Conservation (phyloP, 1,139 yeast genomes). For the Kodamaea arcana region DNA sequence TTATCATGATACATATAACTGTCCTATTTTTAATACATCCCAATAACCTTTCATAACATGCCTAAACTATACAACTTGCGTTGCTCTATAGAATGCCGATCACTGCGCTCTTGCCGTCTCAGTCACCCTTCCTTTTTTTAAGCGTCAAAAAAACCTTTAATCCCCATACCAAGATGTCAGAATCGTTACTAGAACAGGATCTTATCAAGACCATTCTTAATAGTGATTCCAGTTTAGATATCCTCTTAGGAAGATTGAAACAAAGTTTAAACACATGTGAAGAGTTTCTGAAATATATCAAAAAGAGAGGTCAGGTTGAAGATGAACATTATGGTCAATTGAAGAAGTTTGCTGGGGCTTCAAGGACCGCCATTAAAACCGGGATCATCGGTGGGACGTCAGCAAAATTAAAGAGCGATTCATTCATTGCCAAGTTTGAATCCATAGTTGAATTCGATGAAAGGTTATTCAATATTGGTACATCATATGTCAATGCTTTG, state of each 20-base stretch:
- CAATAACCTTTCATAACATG: no score
- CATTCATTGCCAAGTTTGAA: slow-evolving; percentile 64
- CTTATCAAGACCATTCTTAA: slow-evolving; percentile 29
- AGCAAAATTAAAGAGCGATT: slow-evolving; percentile 55
- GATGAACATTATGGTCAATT: slow-evolving; percentile 74
- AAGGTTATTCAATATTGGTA: slow-evolving; percentile 64
- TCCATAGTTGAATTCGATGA: slow-evolving; percentile 76
- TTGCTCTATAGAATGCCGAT: no score
- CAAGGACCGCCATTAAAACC: slow-evolving; percentile 48
- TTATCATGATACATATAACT: no score
- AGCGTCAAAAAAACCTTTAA: neutral
- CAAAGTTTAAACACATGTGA: slow-evolving; percentile 79
- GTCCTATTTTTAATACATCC: no score
- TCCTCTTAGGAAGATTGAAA: slow-evolving; percentile 68
- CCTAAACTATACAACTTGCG: no score
- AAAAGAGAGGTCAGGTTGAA: slow-evolving; percentile 74
- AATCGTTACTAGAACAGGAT: slow-evolving; percentile 25
- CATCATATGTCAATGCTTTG: slow-evolving; percentile 73
- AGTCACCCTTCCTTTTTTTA: neutral
- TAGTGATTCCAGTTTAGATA: slow-evolving; percentile 50
- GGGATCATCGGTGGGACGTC: slow-evolving; percentile 12
- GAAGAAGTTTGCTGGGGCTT: slow-evolving; percentile 58
- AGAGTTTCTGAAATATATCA: slow-evolving; percentile 74
- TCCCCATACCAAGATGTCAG: slow-evolving; percentile 9
- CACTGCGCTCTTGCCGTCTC: no score